Conservation (phyloP, 192 early-diverging fungal species). For the Fimicolochytrium jonesii region DNA sequence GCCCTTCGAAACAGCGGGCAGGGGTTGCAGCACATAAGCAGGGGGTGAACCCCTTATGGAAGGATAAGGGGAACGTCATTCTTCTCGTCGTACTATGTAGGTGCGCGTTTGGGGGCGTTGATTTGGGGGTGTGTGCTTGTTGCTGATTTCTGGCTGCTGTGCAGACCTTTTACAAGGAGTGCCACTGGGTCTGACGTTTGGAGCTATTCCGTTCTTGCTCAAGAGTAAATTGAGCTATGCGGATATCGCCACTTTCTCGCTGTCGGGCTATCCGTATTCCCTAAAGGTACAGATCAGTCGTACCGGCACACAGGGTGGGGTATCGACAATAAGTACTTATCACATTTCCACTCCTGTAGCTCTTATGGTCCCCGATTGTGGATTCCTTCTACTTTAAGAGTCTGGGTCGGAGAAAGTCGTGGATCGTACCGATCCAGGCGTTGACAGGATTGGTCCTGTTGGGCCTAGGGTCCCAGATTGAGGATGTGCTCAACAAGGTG, state of each 20-base stretch:
- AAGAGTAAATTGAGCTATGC: slow-evolving; percentile 89
- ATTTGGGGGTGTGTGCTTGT: neutral
- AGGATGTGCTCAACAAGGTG: slow-evolving; percentile 59
- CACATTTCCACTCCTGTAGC: slow-evolving; percentile 21
- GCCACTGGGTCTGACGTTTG: slow-evolving; percentile 86
- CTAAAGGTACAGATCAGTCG: slow-evolving; percentile 58
- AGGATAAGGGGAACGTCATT: slow-evolving; percentile 43
- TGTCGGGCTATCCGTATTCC: slow-evolving; percentile 95
- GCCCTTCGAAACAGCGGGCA: neutral
- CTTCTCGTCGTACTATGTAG: slow-evolving; percentile 55
- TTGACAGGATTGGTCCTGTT: slow-evolving; percentile 74
- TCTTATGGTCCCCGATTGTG: slow-evolving; percentile 97
- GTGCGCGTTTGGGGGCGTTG: slow-evolving; percentile 7
- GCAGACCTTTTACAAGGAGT: slow-evolving; percentile 87
- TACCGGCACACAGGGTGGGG: no score
- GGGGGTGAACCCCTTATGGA: slow-evolving; percentile 19
- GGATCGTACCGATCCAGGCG: slow-evolving; percentile 98
- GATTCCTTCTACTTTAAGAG: slow-evolving; percentile 79
- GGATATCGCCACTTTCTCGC: slow-evolving; percentile 89
- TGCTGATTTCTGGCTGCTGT: neutral
- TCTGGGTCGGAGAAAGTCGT: slow-evolving; percentile 90
- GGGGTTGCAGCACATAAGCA: neutral
- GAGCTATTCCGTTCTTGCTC: slow-evolving; percentile 89
- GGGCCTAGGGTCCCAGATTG: slow-evolving; percentile 75
- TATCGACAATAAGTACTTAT: neutral